phyloP scores from a whole-genome alignment of 75 land plant species.

The Pinus taeda region DNA sequence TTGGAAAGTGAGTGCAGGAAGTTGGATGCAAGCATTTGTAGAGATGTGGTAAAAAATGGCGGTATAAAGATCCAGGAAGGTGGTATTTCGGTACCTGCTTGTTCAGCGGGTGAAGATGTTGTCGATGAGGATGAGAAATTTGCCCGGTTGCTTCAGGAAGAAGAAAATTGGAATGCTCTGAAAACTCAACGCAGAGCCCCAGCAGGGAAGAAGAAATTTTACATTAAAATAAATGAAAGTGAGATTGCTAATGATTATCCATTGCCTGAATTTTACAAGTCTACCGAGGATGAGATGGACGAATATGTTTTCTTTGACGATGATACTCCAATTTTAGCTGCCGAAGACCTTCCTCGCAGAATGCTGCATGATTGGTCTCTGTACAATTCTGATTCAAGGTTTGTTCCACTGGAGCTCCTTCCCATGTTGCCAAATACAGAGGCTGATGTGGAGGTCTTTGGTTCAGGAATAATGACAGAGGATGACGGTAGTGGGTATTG shows the following conservation, averaged over 20 bases:
- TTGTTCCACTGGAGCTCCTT: conserved; percentile 84
- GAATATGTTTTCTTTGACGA: conserved; percentile 75
- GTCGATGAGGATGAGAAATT: conserved; percentile 67
- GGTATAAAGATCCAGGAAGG: conserved; percentile 11
- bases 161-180: conserved; percentile 63
- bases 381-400: conserved; percentile 87
- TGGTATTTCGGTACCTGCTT: not conserved
- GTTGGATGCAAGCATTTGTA: not conserved
- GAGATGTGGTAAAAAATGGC: not conserved
- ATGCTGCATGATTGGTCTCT: conserved; percentile 90
- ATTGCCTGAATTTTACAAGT: conserved; percentile 75
- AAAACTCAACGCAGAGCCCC: conserved; percentile 20
- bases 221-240: conserved; percentile 90
- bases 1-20: conserved; percentile 50
- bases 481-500: conserved; percentile 88
- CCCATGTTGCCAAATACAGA: conserved; percentile 86
- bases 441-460: conserved; percentile 80
- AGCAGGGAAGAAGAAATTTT: conserved; percentile 39
- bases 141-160: conserved; percentile 81
- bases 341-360: conserved; percentile 64
- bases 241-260: conserved; percentile 97
- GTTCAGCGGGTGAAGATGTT: conserved; percentile 19
- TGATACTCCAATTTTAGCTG: conserved; percentile 24
- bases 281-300: conserved; percentile 67
- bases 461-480: conserved; percentile 79